Base-by-base conservation (phyloP, 2,329 filamentous ascomycete species). In the Alternaria sp. region DNA sequence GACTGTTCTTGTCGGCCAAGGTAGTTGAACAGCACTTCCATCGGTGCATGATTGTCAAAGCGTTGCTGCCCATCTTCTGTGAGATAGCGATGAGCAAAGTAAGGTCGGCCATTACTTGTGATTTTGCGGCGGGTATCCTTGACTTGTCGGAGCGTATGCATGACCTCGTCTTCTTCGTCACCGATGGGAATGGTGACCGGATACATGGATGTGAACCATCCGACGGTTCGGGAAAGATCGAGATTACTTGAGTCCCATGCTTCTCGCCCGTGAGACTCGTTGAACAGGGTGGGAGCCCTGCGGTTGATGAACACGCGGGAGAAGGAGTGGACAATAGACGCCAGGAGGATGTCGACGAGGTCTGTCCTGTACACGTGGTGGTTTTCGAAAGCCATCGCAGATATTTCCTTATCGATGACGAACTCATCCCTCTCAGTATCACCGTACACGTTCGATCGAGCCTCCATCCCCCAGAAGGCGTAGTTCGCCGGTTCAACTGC, bases 1-100 rank as follows among this genome's bases (percentile, higher is more conserved):
- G 86, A 72, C n/a, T 84, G 81, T 52, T 86, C 82, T 15, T 83
- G 76, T 0, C 82, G 82, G 4, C 86, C 86, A 2, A 83, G 79
- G 66, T 86, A 87, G 59, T 83, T 88, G 73, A 90, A 88, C 32
- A 88, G 81, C 40, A 90, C 80, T 72, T 90, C 88, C 51, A 89
- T 82, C 0, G 86, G 86, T 62, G 81, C 82, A 44, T 85, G 82
- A 1, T 79, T 70, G 1, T 65, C 66, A 65, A 79, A 82, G 6
- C 55, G 62, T 19, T 70, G 50, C 52, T 57, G 69, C 8, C 74
- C 76, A 32, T 77, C 68, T 7, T 71, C 62, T 4, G 74, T 76
- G 2, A 78, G 67, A 65, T 71, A 77, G 10, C 76, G 74, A 25
- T 75, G 69, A 55, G 43, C 80, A 65, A 88, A 88, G 63, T 87